phyloP scores from a whole-genome alignment of 2,329 filamentous ascomycete species.

The Alternaria postmessia region DNA sequence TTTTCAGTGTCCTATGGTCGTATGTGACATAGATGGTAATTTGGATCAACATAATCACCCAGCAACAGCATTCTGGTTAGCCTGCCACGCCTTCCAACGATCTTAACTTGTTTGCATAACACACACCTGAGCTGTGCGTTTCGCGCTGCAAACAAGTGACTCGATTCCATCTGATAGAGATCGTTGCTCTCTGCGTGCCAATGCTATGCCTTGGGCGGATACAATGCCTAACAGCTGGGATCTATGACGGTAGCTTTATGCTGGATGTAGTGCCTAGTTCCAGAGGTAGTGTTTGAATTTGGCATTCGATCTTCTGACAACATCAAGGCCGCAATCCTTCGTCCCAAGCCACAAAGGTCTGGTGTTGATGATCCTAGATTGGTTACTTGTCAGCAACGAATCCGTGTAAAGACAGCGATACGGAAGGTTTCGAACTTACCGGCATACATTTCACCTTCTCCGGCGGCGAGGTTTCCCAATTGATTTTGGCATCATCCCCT shows the following conservation, averaged over 20 bases:
- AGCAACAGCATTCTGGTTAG: too few species aligned
- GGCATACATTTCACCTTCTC: constrained; percentile 60
- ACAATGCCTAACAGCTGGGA: neutral
- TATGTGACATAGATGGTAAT: neutral
- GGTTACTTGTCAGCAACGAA: too few species aligned
- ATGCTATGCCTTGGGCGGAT: too few species aligned
- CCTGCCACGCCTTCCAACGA: too few species aligned
- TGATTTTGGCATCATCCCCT: constrained; percentile 47
- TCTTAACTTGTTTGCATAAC: too few species aligned
- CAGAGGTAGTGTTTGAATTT: neutral
- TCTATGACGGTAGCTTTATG: neutral
- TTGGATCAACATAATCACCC: too few species aligned
- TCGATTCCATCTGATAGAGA: too few species aligned
- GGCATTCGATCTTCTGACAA: neutral
- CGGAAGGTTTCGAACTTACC: too few species aligned
- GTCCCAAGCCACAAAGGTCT: constrained; percentile 23
- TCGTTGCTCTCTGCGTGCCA: too few species aligned
- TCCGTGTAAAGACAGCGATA: too few species aligned
- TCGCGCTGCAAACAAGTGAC: too few species aligned
- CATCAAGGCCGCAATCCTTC: constrained; percentile 2
- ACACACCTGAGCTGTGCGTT: too few species aligned
- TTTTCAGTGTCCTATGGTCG: neutral
- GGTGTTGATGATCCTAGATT: constrained; percentile 14
- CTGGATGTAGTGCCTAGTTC: neutral
- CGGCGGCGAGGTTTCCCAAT: constrained; percentile 58